Evolutionary conservation across 331 rosid genomes (phyloP), one percentile per base, ranked within the genome.

Genomic region (Dryas integrifolia): DNA sequence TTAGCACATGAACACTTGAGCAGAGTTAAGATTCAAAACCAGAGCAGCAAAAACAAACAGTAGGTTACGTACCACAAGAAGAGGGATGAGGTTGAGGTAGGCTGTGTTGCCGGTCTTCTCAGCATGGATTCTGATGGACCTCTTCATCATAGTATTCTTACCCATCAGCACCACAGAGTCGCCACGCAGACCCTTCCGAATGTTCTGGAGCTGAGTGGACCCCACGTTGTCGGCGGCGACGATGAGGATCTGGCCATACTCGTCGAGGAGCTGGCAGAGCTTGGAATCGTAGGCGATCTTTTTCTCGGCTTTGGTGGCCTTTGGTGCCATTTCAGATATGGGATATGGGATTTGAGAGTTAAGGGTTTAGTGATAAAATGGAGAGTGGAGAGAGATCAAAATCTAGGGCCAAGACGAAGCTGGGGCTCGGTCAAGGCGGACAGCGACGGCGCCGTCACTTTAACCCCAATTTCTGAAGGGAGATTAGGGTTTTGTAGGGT

Each of bases 121-220:
- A 12, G 97, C 13, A n/a, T 91, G 97, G 0, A 91, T 88, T 56
- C 96, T 78, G 3, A 94, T 76, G 0, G 92, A 64, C 0, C 97
- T 83, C 88, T 91, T 94, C 98, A 94, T 94, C 98, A 94, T 94
- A n/a, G 98, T 94, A 78, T 94, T 94, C 78, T 94, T 94, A 0
- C 98, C 98, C 98, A 89, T 94, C 21, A 94, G 96, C 4, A 94
- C 98, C 0, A 84, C 26, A 0, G 98, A 94, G 30, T 94, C 97
- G 0, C 97, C 98, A 5, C 98, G 92, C 0, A 94, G 87, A 66
- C 98, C 97, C 39, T 63, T 58, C 4, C 97, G 81, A 71, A 94
- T 94, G 71, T 58, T 89, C 86, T 94, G 98, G 11, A 91, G 96
- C 79, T 94, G 97, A 16, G 73, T 88, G 26, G 98, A 94, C 6